phyloP scores from a whole-genome alignment of 2,329 filamentous ascomycete genomes.

The Sporothrix dimorphospora region DNA sequence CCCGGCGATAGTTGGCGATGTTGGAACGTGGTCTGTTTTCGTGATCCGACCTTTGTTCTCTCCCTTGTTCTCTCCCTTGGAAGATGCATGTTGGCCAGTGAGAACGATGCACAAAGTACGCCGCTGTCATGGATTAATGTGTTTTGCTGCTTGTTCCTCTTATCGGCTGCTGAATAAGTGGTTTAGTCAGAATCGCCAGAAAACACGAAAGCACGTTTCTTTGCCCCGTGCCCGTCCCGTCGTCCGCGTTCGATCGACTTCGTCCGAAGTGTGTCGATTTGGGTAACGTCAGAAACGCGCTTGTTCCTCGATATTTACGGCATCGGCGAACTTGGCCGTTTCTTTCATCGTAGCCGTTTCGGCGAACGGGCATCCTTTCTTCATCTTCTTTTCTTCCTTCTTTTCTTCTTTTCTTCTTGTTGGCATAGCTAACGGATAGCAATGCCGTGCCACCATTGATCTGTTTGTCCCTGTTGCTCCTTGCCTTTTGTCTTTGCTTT shows the following conservation, averaged over 20 bases:
- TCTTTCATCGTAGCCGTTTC: not conserved
- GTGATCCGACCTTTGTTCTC: not conserved
- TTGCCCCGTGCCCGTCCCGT: not conserved
- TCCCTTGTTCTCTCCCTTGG: not conserved
- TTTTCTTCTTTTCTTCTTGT: not conserved
- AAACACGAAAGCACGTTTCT: not conserved
- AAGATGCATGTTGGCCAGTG: not conserved
- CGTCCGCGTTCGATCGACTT: slow-evolving; percentile 16
- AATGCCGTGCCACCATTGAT: not conserved
- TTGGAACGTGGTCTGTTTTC: not conserved
- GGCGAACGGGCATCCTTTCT: not conserved
- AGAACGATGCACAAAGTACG: not conserved
- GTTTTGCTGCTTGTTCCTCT: not conserved
- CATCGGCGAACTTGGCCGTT: not conserved
- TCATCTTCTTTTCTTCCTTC: not conserved
- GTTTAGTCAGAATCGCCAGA: not conserved
- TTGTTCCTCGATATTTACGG: not conserved
- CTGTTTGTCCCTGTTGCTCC: not conserved
- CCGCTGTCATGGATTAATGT: not conserved
- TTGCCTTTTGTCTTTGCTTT: not conserved
- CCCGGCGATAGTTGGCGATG: not conserved
- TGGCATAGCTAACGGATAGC: not conserved
- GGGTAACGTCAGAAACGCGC: too few relatives aligned
- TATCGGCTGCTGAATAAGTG: not conserved
- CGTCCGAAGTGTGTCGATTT: not conserved